Evolutionary conservation across 768 basidiomycete species (phyloP), one percentile per base, ranked within the genome.

Genomic region (Lactarius tabidus): DNA sequence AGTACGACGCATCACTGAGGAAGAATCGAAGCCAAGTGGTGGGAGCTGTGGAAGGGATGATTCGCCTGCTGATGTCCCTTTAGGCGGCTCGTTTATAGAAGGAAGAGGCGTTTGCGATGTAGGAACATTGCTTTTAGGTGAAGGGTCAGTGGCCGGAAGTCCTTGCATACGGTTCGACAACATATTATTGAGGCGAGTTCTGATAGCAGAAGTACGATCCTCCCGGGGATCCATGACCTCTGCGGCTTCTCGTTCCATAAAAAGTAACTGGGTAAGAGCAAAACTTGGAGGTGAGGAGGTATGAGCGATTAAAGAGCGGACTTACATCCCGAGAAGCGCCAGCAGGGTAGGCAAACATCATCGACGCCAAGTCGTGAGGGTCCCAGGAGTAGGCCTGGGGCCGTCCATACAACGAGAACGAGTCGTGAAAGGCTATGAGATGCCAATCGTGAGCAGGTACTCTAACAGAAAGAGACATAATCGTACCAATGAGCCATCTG

Each of bases 271-370:
- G 12, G 63, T 41, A 51, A 51, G 4, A 26, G 48, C 6, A 51
- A 51, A 26, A 26, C 48, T 51, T 26, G 23, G 48, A 52, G 3
- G 15, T 56, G 45, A 65, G 31, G 17, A 18, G 29, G 53, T 26
- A 59, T 26, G 36, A 63, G 33, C 36, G 28, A 62, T 48, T 5
- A 18, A 43, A 35, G 43, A 52, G 26, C 62, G 36, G 20, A 79
- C 91, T 69, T 73, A 96, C 95, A 73, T 94, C 90, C 75, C 86
- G 89, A 64, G 84, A 78, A 5, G 89, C 85, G 1, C 93, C 95
- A 56, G 92, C 86, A 8, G 96, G 95, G 74, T 98, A 97, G 0
- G 87, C 93, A 75, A 95, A 98, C 88, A 98, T 95, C 75, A 96
- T 82, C 12, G 91, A 93, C 9, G 75, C 73, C 0, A 86, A 83